Percentiles rank a stretch among this genome's conserved stretches.
phyloP scores from a whole-genome alignment of 2,329 filamentous ascomycete species.

The Cordyceps cateniannulata region DNA sequence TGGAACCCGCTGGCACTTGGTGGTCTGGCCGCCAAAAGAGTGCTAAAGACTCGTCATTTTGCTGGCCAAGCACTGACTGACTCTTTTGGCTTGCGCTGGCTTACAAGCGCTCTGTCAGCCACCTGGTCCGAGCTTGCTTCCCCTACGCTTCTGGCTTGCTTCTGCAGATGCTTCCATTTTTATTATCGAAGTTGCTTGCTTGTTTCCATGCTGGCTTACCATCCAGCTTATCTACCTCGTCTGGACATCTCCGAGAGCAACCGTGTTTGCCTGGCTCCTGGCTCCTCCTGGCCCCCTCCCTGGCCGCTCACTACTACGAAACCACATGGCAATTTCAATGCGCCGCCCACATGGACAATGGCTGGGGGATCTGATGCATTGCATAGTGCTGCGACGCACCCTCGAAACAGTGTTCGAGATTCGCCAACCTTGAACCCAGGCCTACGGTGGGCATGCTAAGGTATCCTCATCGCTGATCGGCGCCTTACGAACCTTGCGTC shows the following conservation, averaged over 20 bases:
- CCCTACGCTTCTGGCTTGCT: constrained; percentile 4
- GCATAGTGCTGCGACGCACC: background rate
- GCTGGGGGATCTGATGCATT: background rate
- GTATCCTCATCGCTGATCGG: background rate
- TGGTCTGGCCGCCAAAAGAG: background rate
- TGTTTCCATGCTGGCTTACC: background rate
- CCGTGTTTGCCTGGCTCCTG: background rate
- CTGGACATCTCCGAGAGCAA: background rate
- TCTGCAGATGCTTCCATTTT: constrained; percentile 5
- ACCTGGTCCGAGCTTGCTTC: constrained; percentile 7
- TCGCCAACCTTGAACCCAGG: background rate
- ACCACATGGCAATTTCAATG: constrained; percentile 2
- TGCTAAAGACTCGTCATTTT: background rate
- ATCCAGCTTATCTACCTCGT: background rate
- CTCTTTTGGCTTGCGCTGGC: background rate
- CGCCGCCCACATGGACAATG: background rate
- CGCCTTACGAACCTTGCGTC: background rate
- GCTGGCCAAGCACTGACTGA: background rate
- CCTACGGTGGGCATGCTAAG: background rate
- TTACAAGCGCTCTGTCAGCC: background rate
- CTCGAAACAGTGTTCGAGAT: background rate
- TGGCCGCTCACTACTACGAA: background rate
- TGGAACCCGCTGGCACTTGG: background rate
- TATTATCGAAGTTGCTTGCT: background rate
- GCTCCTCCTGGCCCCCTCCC: background rate